Base-by-base conservation (phyloP, 2,329 filamentous ascomycete genomes). In the Arthrobotrys entomopaga region DNA sequence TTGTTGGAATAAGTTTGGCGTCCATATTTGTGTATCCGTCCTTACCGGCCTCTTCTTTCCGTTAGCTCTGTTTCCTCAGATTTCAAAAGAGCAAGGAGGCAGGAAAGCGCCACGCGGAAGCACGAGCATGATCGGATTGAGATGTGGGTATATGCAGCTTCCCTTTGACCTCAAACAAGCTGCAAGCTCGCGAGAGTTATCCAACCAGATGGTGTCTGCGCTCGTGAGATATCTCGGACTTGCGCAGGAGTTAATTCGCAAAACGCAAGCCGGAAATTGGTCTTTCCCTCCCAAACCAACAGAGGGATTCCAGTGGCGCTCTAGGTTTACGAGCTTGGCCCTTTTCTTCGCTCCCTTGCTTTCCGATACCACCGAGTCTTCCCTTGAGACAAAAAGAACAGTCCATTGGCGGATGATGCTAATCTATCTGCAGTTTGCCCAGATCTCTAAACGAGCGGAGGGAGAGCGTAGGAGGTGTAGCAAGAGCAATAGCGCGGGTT, bases 281-380 rank as follows among this genome's bases (percentile, higher is more conserved):
- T 57, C 11, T 59, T 22, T 43, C 22, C 40, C 46, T 34, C 53
- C 48, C 43, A 13, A 42, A 56, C 38, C 54, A 40, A 58, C 61
- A 66, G 54, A 66, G 61, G 29, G 60, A 42, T 43, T 65, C 19
- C 49, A 11, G 69, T 56, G 61, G 61, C 69, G 61, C 59, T 48
- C 38, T 34, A 10, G 1, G 10, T 19, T 65, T 48, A 42, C 24
- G 19, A 42, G 57, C 65, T 57, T 63, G 57, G 57, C 34, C 53
- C 10, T 19, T 46, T 34, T 34, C 10, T 34, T 70, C 65, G 42
- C 15, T 19, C 42, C 65, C 65, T 70, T 70, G 65, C 65, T 38
- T 46, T 70, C 60, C 58, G 56, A 74, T 74, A 65, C 53, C 61
- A 66, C 63, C 34, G 58, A 64, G 65, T 29, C 40, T n/a, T 69